Evolutionary conservation across 1,139 yeast species (phyloP).

Genomic region (Blastobotrys proliferans): DNA sequence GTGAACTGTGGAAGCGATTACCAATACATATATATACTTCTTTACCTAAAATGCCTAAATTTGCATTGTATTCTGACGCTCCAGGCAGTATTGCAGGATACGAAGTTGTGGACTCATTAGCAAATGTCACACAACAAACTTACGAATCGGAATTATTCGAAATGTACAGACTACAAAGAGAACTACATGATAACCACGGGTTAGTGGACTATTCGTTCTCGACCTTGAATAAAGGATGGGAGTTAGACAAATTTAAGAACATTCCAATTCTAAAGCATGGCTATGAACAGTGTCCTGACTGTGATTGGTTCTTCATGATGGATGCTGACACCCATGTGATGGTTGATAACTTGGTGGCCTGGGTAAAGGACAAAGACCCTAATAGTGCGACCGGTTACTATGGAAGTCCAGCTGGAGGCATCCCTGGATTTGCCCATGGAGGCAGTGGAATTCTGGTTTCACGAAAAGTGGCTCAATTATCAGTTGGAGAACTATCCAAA

Average conservation of each 20-base stretch:
- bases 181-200: slow-evolving; percentile 26
- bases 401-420: slow-evolving; percentile 5
- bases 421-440: slow-evolving; percentile 34
- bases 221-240: slow-evolving; percentile 28
- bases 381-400: slow-evolving; percentile 19
- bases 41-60: slow-evolving; percentile 32
- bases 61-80: slow-evolving; percentile 35
- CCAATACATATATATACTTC: slow-evolving; percentile 37
- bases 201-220: slow-evolving; percentile 5
- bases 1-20: slow-evolving; percentile 37
- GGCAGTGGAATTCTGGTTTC: slow-evolving; percentile 37
- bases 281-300: slow-evolving; percentile 24
- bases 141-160: slow-evolving; percentile 24
- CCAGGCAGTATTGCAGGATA: slow-evolving; percentile 33
- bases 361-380: slow-evolving; percentile 24
- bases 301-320: slow-evolving; percentile 35
- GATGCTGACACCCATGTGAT: slow-evolving; percentile 35
- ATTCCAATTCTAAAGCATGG: slow-evolving; percentile 36
- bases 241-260: slow-evolving; percentile 34
- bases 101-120: slow-evolving; percentile 33
- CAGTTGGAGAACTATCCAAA: too few relatives aligned
- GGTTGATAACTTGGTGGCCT: slow-evolving; percentile 25
- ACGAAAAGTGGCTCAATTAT: slow-evolving; percentile 39
- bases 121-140: slow-evolving; percentile 23
- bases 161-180: slow-evolving; percentile 29